Base-by-base conservation (phyloP, 345 rosid species). In the Clausena lansium region DNA sequence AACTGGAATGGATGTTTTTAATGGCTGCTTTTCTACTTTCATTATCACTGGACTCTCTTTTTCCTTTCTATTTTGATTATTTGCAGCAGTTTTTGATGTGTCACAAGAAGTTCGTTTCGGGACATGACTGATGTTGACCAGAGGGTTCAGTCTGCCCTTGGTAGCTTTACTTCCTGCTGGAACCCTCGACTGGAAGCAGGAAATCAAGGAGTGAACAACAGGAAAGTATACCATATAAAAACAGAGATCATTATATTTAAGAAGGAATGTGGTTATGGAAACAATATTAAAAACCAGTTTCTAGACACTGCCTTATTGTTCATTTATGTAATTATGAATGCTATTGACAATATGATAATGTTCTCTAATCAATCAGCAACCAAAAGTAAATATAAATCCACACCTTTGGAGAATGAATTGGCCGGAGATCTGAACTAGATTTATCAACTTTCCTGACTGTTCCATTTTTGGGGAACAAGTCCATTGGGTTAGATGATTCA, bases 341-440 rank as follows among this genome's bases (percentile, higher is more conserved):
- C 58, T 17, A 41, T 27, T 73, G 57, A 59, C 22, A 36, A 22
- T 28, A 73, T 20, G 27, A 22, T 36, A 50, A 70, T n/a, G 13
- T 28, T 28, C 71, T 25, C 45, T 28, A 8, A 74, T 35, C 60
- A 60, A 59, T 63, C 55, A 69, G 36, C 6, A 70, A 28, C 27
- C n/a, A 45, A n/a, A 22, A 41, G n/a, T 35, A 60, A 78, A 19
- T 20, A 60, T 41, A 66, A 77, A 57, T 9, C 11, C 81, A 14
- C n/a, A 86, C 93, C 92, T 83, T 80, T 9, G 82, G 79, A 77
- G 88, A 79, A 61, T 61, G 77, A 72, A 74, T 74, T 32, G 55
- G 76, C 66, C 0, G 32, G 66, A 27, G 64, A 35, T 75, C 76
- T n/a, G 77, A 75, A 57, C 70, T 62, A 32, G 71, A 17, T 57